Evolutionary conservation across 495 filamentous ascomycete species (phyloP).

Genomic region (Parachaetomium inaequale): DNA sequence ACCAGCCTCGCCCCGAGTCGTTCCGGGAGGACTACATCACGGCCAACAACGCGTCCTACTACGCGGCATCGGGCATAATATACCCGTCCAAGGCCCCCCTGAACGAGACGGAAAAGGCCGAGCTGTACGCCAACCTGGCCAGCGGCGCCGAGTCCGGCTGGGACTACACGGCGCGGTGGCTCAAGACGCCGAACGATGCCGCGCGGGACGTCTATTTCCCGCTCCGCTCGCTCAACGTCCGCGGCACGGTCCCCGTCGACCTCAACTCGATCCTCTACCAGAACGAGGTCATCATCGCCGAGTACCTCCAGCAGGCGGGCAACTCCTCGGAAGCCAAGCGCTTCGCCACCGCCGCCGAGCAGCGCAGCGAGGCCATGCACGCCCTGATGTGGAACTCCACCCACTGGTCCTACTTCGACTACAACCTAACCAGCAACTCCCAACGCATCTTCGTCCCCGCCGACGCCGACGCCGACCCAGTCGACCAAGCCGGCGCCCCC

Average conservation of each 20-base stretch:
- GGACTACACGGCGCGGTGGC: constrained; percentile 45
- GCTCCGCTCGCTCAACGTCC: constrained; percentile 45
- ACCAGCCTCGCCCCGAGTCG: constrained; percentile 49
- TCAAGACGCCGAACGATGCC: constrained; percentile 43
- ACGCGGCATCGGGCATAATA: constrained; percentile 44
- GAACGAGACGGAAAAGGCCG: constrained; percentile 38
- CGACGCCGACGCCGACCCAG: constrained; percentile 33
- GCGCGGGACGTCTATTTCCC: constrained; percentile 49
- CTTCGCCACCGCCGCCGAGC: constrained; percentile 33
- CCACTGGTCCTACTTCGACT: constrained; percentile 49
- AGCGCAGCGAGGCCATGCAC: constrained; percentile 45
- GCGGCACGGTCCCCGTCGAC: constrained; percentile 42
- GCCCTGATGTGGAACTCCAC: constrained; percentile 48
- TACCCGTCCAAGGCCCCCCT: constrained; percentile 42
- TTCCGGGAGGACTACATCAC: constrained; percentile 48
- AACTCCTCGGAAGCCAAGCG: constrained; percentile 31
- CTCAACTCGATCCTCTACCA: constrained; percentile 51
- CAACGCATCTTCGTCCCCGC: constrained; percentile 41
- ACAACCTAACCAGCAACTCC: constrained; percentile 44
- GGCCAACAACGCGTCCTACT: constrained; percentile 47
- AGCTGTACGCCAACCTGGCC: constrained; percentile 46
- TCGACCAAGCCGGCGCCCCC: constrained; percentile 32
- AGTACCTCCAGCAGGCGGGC: constrained; percentile 35
- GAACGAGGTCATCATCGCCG: constrained; percentile 43
- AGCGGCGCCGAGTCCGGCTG: constrained; percentile 49